A percentile compares a stretch with the other conserved stretches of the same genome.
phyloP scores from a whole-genome alignment of 345 rosid species.

The Hevea brasiliensis region DNA sequence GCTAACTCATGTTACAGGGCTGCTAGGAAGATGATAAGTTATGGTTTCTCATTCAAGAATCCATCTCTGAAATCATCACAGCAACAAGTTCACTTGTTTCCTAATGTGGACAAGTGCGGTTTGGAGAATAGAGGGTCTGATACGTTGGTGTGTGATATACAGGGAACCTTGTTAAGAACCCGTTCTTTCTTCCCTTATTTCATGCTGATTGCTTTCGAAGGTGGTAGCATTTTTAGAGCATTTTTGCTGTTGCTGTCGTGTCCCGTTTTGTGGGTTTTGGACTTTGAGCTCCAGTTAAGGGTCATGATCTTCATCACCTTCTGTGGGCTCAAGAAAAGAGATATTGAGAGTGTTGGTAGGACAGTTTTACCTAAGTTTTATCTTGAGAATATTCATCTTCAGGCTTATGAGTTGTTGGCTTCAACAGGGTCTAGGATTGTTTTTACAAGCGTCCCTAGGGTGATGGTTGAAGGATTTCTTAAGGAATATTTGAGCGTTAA shows the following conservation, averaged over 20 bases:
- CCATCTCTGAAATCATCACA: conserved; percentile 33
- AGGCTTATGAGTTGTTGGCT: conserved; percentile 52
- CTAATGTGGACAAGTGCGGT: conserved; percentile 35
- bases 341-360: conserved; percentile 58
- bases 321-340: conserved; percentile 60
- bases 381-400: conserved; percentile 69
- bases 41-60: conserved; percentile 46
- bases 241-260: conserved; percentile 51
- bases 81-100: conserved; percentile 26
- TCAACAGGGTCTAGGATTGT: conserved; percentile 46
- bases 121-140: conserved; percentile 29
- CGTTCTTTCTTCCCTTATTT: conserved; percentile 78
- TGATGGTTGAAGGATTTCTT: conserved; percentile 75
- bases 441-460: conserved; percentile 73
- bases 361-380: conserved; percentile 93
- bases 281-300: conserved; percentile 48
- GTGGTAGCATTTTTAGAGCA: conserved; percentile 76
- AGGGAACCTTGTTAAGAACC: conserved; percentile 58
- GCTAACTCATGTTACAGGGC: conserved; percentile 65
- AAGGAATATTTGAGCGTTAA: conserved; percentile 62
- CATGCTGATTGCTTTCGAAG: conserved; percentile 94
- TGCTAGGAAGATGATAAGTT: conserved; percentile 58
- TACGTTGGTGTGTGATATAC: conserved; percentile 62
- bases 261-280: conserved; percentile 59
- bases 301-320: conserved; percentile 71